Conservation (phyloP, 2,329 filamentous ascomycete species). For the Pseudopyrenochaeta lycopersici region DNA sequence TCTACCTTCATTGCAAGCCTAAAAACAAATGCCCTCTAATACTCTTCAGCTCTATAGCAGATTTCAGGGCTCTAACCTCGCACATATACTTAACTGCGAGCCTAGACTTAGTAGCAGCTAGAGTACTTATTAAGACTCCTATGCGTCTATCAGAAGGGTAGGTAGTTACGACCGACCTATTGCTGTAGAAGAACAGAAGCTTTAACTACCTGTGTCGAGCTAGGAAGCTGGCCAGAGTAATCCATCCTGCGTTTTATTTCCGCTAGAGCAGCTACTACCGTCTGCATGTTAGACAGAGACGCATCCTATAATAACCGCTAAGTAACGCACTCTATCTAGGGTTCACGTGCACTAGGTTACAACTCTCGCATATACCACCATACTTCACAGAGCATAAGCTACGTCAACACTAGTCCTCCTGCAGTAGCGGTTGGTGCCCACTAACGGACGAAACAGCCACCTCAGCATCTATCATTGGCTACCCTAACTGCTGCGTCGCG, state of each 20-base stretch:
- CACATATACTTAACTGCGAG: conserved; percentile 28
- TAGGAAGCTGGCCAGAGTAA: conserved; percentile 24
- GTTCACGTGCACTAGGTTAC: background rate
- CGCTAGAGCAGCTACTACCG: conserved; percentile 16
- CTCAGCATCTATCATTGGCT: conserved; percentile 27
- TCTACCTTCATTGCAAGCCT: conserved; percentile 70
- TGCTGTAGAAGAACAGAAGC: conserved; percentile 54
- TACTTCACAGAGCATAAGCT: conserved; percentile 35
- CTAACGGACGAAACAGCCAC: conserved; percentile 11
- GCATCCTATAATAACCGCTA: conserved; percentile 7
- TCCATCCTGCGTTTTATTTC: conserved; percentile 21
- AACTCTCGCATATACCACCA: conserved; percentile 17
- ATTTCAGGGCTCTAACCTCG: conserved; percentile 1
- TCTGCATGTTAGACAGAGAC: background rate
- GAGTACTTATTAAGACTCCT: conserved; percentile 27
- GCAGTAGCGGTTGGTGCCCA: conserved; percentile 18
- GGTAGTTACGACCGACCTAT: conserved; percentile 54
- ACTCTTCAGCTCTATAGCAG: background rate
- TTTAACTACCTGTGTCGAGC: conserved; percentile 14
- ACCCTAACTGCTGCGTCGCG: conserved; percentile 23
- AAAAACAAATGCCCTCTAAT: too few species aligned
- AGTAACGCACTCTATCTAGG: conserved; percentile 25
- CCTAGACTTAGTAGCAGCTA: conserved; percentile 4
- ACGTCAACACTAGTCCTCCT: conserved; percentile 26
- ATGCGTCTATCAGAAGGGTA: conserved; percentile 39